These are phyloP conservation scores for Fusarium scirpi DNA, from an alignment of 2,329 filamentous ascomycete species.

Conservation along the genomic window DNA sequence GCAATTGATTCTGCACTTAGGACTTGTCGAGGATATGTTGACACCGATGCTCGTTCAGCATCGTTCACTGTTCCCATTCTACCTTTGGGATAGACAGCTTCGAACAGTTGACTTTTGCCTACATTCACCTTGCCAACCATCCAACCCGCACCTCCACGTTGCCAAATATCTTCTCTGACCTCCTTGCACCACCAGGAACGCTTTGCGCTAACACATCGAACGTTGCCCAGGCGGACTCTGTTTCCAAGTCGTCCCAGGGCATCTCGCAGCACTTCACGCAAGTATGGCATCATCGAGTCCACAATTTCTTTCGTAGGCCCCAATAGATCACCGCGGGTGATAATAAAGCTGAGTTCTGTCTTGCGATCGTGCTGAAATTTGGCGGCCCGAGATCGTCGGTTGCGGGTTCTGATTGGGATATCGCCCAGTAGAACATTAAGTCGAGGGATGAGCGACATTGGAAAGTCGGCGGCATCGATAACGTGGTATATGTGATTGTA, in stretches of 20 bases:
- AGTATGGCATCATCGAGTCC: conserved; percentile 86
- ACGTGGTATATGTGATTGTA: conserved; percentile 97
- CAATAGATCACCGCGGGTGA: conserved; percentile 88
- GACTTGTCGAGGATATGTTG: conserved; percentile 30
- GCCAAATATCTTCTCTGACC: conserved; percentile 87
- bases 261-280: conserved; percentile 80
- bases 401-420: conserved; percentile 80
- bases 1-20: conserved; percentile 43
- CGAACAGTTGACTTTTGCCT: conserved; percentile 93
- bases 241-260: conserved; percentile 76
- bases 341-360: conserved; percentile 88
- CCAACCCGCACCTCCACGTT: conserved; percentile 88
- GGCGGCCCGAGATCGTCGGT: conserved; percentile 77
- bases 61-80: conserved; percentile 56
- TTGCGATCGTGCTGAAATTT: conserved; percentile 75
- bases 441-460: conserved; percentile 87
- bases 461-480: conserved; percentile 95
- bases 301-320: conserved; percentile 87
- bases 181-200: conserved; percentile 91
- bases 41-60: conserved; percentile 19
- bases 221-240: conserved; percentile 85
- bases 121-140: conserved; percentile 99
- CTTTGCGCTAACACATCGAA: conserved; percentile 87
- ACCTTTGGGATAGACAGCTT: conserved; percentile 86
- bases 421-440: conserved; percentile 77